Evolutionary conservation across 2,329 filamentous ascomycete species (phyloP).

Genomic region (Emericellopsis cladophorae): DNA sequence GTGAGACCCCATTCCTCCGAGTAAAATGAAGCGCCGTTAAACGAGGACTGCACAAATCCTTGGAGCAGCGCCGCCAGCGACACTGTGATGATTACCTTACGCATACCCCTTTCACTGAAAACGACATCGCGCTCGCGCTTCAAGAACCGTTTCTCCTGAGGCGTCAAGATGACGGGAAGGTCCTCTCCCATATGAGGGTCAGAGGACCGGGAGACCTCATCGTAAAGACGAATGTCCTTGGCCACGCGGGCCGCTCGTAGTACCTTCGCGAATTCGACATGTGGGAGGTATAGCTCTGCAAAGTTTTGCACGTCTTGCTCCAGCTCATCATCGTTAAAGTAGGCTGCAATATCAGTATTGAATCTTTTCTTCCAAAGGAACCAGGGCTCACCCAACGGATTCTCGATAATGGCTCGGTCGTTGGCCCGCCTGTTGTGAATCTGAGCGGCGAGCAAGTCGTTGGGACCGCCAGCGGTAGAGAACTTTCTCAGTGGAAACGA

Average conservation of each 20-base stretch:
- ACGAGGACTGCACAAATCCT: constrained; percentile 27
- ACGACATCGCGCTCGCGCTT: constrained; percentile 22
- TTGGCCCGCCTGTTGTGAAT: constrained; percentile 15
- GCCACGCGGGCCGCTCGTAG: constrained; percentile 26
- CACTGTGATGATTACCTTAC: constrained; percentile 25
- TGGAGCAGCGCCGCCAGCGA: constrained; percentile 30
- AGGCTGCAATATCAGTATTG: constrained; percentile 12
- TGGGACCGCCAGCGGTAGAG: neutral
- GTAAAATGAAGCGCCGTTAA: constrained; percentile 26
- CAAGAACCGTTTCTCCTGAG: constrained; percentile 23
- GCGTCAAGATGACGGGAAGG: constrained; percentile 18
- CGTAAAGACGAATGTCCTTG: constrained; percentile 24
- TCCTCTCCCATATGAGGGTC: constrained; percentile 7
- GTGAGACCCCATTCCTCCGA: constrained; percentile 9
- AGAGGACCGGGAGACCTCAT: constrained; percentile 18
- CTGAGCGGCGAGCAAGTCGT: constrained; percentile 6
- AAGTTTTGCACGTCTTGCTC: constrained; percentile 20
- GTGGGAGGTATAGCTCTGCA: constrained; percentile 12
- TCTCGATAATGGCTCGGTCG: constrained; percentile 21
- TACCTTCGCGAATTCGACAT: constrained; percentile 15
- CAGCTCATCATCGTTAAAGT: constrained; percentile 22
- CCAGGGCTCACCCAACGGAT: constrained; percentile 14
- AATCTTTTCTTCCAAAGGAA: neutral
- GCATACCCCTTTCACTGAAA: constrained; percentile 25
- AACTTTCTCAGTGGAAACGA: neutral